Conservation (phyloP, 1,284 basidiomycete genomes). For the Sporisorium sorghi region DNA sequence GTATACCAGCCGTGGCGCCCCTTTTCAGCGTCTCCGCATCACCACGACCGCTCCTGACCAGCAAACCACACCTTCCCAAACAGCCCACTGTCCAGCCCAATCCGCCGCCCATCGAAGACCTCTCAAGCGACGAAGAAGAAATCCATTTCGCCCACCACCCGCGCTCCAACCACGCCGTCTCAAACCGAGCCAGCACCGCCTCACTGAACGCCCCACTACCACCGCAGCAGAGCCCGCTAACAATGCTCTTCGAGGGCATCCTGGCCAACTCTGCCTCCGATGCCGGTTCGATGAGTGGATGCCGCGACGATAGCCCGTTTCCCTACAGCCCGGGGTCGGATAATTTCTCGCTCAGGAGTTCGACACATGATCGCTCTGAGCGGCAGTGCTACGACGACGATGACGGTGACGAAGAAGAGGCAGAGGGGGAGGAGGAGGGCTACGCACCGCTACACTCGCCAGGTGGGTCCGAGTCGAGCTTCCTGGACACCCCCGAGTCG, state of each 20-base stretch:
- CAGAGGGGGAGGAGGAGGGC: no score
- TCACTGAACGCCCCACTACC: background rate
- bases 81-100: no score
- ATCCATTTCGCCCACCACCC: no score
- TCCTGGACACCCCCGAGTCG: background rate
- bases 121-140: no score
- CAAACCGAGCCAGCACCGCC: background rate
- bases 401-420: background rate
- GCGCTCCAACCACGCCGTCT: background rate
- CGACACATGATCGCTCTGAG: no score
- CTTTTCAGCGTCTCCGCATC: no score
- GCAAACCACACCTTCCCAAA: no score
- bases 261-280: conserved; percentile 13
- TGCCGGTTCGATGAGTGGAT: background rate
- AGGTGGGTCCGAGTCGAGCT: background rate
- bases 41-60: no score
- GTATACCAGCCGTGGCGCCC: no score
- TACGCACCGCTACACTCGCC: background rate
- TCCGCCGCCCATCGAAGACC: no score
- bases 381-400: no score
- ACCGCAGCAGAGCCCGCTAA: conserved; percentile 12
- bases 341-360: background rate
- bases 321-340: conserved; percentile 3
- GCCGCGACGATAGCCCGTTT: background rate
- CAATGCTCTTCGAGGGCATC: conserved; percentile 40